Conservation (phyloP, 139 green algal genomes). For the Chlamydomonas schloesseri region DNA sequence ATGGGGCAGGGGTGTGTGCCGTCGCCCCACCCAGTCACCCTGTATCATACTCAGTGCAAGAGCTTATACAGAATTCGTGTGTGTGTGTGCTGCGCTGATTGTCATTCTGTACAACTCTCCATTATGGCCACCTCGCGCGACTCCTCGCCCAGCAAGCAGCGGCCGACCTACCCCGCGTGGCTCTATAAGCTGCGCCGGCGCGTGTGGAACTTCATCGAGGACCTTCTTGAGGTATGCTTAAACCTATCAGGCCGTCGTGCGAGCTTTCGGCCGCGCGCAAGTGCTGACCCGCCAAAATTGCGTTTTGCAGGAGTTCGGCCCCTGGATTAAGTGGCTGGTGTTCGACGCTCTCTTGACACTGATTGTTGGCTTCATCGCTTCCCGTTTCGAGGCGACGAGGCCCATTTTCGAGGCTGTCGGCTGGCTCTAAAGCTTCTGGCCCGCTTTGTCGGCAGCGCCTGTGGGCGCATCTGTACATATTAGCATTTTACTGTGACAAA, state of each 20-base stretch:
- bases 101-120: too few species aligned
- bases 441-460: too few species aligned
- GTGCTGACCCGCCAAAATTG: not conserved
- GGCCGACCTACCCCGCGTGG: not conserved
- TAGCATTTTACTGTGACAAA: not conserved
- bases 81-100: too few species aligned
- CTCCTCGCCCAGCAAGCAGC: too few species aligned
- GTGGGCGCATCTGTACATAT: not conserved
- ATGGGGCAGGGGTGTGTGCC: too few species aligned
- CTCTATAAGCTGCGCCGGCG: constrained; percentile 19
- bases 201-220: constrained; percentile 35
- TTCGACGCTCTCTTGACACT: constrained; percentile 22
- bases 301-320: constrained; percentile 12
- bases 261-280: not conserved
- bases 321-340: constrained; percentile 38
- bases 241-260: too few species aligned
- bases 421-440: constrained; percentile 1
- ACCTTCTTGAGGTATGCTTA: constrained; percentile 29
- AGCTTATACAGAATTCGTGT: too few species aligned
- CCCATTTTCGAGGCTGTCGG: constrained; percentile 34
- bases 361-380: constrained; percentile 23
- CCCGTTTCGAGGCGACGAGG: constrained; percentile 21
- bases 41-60: too few species aligned
- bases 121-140: too few species aligned
- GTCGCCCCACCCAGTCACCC: too few species aligned